Base-by-base conservation (phyloP, 2,329 filamentous ascomycete species). In the Neofusicoccum sp. region DNA sequence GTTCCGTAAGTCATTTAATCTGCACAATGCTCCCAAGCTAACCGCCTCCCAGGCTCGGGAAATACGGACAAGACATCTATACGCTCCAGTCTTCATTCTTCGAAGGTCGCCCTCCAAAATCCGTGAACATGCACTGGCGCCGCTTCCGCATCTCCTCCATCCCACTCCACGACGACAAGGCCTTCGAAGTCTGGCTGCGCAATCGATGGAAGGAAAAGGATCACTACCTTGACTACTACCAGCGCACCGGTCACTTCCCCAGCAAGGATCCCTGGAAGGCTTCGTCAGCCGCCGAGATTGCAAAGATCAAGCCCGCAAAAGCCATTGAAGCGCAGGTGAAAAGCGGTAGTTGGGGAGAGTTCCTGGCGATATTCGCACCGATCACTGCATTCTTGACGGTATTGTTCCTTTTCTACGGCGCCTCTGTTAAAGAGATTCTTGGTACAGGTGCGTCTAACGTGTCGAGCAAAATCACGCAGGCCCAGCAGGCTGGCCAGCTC, bases 61-160 rank as follows among this genome's bases (percentile, higher is more conserved):
- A 89, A 68, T 97, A 88, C 66, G 93, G 93, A n/a, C 93, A 98
- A 72, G 86, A 96, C 51, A 89, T 90, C 69, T 98, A 96, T 75
- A 93, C 90, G 0, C 81, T 99, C 3, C 84, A 86, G 2, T 92
- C 92, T 51, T 96, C 91, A 3, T 96, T 95, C 71, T 88, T 97
- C 64, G 86, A 95, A 73, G 93, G 95, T 11, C 86, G 90, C 1
- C 89, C 93, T 0, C 95, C 93, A 1, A 96, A 93, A 73, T 96
- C 92, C 1, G 93, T 98, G 69, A 98, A 97, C 75, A 93, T 98
- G 80, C 89, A 96, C 76, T 99, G 93, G 91, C 86, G 95, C 58
- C 87, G 92, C 8, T 97, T 96, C 75, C 84, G 85, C 34, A 73
- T 97, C 12, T 83, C 84, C 24, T 86, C 91, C 20, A 96, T 99